Conservation (phyloP, 225 moss, liverwort and hornwort species). For the Physcomitrium patens region DNA sequence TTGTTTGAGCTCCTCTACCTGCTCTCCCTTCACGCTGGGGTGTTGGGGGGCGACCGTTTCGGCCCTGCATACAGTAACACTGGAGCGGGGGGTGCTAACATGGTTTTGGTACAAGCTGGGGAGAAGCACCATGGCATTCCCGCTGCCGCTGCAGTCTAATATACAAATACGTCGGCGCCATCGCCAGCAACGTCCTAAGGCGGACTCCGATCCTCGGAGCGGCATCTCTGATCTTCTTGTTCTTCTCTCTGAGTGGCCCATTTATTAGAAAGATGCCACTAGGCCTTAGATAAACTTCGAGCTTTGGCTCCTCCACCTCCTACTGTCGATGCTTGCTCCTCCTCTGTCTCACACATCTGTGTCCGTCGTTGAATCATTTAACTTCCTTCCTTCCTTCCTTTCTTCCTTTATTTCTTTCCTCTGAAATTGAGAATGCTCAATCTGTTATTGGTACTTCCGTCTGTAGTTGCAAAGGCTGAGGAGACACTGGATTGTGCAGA, state of each 20-base stretch:
- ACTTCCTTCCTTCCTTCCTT: too few relatives aligned
- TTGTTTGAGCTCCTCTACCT: conserved; percentile 53
- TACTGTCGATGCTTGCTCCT: too few relatives aligned
- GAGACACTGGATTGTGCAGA: too few relatives aligned
- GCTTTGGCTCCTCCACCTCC: too few relatives aligned
- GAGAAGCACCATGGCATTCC: conserved; percentile 58
- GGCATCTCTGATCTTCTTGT: neutral
- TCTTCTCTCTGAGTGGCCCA: neutral
- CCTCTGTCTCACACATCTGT: too few relatives aligned
- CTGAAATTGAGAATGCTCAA: too few relatives aligned
- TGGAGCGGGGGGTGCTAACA: conserved; percentile 34
- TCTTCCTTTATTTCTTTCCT: too few relatives aligned
- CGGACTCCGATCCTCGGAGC: neutral
- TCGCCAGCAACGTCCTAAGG: neutral
- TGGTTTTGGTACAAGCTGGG: conserved; percentile 38
- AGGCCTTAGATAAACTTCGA: conserved; percentile 2
- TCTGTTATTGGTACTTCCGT: too few relatives aligned
- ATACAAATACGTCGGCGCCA: neutral
- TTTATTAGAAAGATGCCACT: conserved; percentile 23
- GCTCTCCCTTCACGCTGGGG: conserved; percentile 56
- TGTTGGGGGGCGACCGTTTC: conserved; percentile 41
- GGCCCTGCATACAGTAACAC: conserved; percentile 37
- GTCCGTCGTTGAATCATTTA: too few relatives aligned
- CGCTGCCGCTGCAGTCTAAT: conserved; percentile 48
- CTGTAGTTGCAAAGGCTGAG: too few relatives aligned